A percentile compares a stretch with the other conserved stretches of the same genome.
Evolutionary conservation across 2,329 filamentous ascomycete species (phyloP).

Genomic region (Neodidymelliopsis sp.): DNA sequence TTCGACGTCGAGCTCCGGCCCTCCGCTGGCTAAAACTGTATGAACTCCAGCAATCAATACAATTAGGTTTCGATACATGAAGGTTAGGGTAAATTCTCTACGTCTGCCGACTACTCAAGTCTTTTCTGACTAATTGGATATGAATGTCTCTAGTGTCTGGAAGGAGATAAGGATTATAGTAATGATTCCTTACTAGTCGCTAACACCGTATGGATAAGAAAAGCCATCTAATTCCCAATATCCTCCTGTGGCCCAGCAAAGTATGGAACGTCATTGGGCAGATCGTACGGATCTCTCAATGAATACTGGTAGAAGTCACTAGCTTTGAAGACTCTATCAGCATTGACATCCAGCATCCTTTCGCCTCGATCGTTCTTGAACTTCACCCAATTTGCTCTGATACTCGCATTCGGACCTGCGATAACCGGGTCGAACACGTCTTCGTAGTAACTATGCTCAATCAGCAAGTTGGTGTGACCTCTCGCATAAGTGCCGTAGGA

Average conservation of each 20-base stretch:
- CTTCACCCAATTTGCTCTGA: slow-evolving; percentile 17
- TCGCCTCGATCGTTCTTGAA: slow-evolving; percentile 7
- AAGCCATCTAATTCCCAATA: slow-evolving; percentile 1
- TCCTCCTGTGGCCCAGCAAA: slow-evolving; percentile 19
- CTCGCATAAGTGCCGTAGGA: slow-evolving; percentile 16
- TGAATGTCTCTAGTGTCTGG: no score
- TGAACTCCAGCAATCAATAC: no score
- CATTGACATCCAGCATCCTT: slow-evolving; percentile 9
- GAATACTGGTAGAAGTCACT: slow-evolving; percentile 13
- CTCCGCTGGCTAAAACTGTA: background rate
- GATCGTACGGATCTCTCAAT: slow-evolving; percentile 16
- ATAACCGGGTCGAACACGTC: slow-evolving; percentile 14
- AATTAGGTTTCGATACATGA: no score
- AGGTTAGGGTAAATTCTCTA: no score
- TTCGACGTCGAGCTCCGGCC: background rate
- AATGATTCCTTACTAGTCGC: no score
- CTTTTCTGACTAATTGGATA: no score
- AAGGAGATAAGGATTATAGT: no score
- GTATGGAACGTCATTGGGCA: slow-evolving; percentile 19
- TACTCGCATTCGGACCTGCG: slow-evolving; percentile 13
- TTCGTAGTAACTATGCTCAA: slow-evolving; percentile 19
- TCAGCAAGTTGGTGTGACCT: slow-evolving; percentile 10
- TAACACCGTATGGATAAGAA: no score
- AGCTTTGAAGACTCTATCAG: slow-evolving; percentile 11
- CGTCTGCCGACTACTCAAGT: no score